Percentiles rank a stretch among this genome's conserved stretches.
These are phyloP conservation scores for Alternaria solani DNA, from an alignment of 2,329 filamentous ascomycete species.

Conservation along the genomic window DNA sequence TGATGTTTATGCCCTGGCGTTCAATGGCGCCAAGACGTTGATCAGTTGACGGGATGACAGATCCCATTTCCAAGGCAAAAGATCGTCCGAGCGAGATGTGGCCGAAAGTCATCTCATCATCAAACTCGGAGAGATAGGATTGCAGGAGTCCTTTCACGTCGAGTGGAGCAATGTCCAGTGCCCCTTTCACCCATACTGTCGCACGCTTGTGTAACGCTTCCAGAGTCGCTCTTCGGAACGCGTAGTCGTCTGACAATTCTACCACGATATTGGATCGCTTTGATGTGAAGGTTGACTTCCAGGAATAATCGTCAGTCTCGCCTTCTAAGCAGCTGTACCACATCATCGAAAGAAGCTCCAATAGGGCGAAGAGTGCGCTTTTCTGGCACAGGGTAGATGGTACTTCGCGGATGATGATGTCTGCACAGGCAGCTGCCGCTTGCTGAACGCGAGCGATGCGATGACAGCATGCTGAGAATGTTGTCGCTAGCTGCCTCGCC, in stretches of 20 bases:
- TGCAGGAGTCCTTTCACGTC: slow-evolving; percentile 95
- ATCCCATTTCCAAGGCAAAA: slow-evolving; percentile 92
- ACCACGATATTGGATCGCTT: slow-evolving; percentile 79
- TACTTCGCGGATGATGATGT: slow-evolving; percentile 82
- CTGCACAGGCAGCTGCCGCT: slow-evolving; percentile 82
- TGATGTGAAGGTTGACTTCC: slow-evolving; percentile 82
- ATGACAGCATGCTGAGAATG: slow-evolving; percentile 91
- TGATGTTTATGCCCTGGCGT: slow-evolving; percentile 76
- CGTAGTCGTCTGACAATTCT: slow-evolving; percentile 92
- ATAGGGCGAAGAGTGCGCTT: slow-evolving; percentile 86
- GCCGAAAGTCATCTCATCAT: slow-evolving; percentile 88
- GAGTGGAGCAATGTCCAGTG: slow-evolving; percentile 84
- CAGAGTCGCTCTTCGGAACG: slow-evolving; percentile 80
- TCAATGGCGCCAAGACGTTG: slow-evolving; percentile 85
- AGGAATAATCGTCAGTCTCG: slow-evolving; percentile 92
- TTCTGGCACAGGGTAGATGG: slow-evolving; percentile 91
- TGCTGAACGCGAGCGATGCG: slow-evolving; percentile 91
- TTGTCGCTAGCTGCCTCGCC: slow-evolving; percentile 83
- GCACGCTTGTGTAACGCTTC: slow-evolving; percentile 79
- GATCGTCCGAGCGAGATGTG: slow-evolving; percentile 92
- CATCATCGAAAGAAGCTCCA: slow-evolving; percentile 92
- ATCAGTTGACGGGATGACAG: slow-evolving; percentile 83
- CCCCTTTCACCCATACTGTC: slow-evolving; percentile 78
- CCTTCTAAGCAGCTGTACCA: slow-evolving; percentile 94
- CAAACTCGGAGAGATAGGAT: slow-evolving; percentile 94